Percentiles rank a stretch among this genome's conserved stretches.
These are phyloP conservation scores for Syzygium jambos DNA, from an alignment of 345 rosid genomes.

Conservation along the genomic window DNA sequence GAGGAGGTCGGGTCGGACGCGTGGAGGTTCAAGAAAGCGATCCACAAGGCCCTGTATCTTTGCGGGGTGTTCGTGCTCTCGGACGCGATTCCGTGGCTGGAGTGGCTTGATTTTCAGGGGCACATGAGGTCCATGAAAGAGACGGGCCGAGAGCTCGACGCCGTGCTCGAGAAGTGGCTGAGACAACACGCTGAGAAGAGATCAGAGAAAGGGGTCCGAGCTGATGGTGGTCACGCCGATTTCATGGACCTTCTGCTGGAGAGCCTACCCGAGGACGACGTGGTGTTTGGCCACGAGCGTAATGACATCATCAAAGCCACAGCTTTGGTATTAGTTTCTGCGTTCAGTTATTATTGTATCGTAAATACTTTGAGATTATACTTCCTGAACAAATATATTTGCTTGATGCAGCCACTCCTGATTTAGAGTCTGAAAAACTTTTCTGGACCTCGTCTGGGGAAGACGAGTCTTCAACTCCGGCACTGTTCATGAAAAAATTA, in stretches of 20 bases:
- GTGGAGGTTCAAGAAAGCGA: not conserved
- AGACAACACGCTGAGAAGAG: slow-evolving; percentile 3
- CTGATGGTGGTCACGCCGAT: not conserved
- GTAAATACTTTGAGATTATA: not conserved
- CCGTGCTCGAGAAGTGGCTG: slow-evolving; percentile 5
- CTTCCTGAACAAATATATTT: not conserved
- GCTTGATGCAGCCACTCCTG: not conserved
- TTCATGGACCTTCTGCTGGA: slow-evolving; percentile 6
- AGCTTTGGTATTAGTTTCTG: slow-evolving; percentile 3
- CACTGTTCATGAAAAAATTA: not conserved
- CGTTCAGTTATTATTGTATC: not conserved
- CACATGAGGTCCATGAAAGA: slow-evolving; percentile 12
- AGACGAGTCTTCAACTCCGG: not conserved
- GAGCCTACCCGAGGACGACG: not conserved
- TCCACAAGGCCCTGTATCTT: not conserved
- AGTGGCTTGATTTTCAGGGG: slow-evolving; percentile 7
- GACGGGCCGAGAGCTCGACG: slow-evolving; percentile 3
- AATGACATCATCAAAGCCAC: slow-evolving; percentile 12
- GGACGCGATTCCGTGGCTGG: slow-evolving; percentile 7
- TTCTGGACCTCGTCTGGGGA: not conserved
- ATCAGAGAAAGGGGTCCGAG: not conserved
- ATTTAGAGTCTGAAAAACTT: not conserved
- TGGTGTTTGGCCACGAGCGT: not conserved
- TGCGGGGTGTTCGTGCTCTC: slow-evolving; percentile 5
- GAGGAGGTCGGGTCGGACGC: not conserved